These are phyloP conservation scores for Talaromyces trachyspermus DNA, from an alignment of 495 filamentous ascomycete species.

Conservation along the genomic window DNA sequence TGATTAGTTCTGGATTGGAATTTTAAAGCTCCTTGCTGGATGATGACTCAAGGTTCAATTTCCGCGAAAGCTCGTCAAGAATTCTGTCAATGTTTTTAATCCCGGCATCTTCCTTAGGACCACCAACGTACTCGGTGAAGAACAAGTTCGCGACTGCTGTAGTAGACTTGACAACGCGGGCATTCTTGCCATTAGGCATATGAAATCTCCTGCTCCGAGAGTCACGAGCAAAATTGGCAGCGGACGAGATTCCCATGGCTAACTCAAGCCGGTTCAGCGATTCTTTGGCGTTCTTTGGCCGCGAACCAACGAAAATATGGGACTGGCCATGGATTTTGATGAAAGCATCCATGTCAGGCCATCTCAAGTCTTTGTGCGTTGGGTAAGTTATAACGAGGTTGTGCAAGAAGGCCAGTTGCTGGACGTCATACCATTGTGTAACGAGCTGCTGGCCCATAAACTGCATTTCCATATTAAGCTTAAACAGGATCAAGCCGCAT, in stretches of 20 bases:
- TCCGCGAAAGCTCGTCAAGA: constrained; percentile 19
- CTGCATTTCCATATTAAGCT: constrained; percentile 20
- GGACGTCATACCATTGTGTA: constrained; percentile 24
- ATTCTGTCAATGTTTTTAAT: constrained; percentile 17
- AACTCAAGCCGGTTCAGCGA: constrained; percentile 23
- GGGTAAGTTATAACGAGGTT: constrained; percentile 16
- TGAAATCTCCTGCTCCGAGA: constrained; percentile 16
- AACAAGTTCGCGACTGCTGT: constrained; percentile 21
- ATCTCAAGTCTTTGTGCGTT: constrained; percentile 17
- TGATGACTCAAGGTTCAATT: constrained; percentile 9
- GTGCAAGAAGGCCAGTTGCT: constrained; percentile 22
- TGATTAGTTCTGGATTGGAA: constrained; percentile 14
- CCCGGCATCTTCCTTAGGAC: constrained; percentile 11
- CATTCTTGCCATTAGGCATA: constrained; percentile 19
- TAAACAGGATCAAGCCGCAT: constrained; percentile 21
- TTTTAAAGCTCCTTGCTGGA: constrained; percentile 11
- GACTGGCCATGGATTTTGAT: constrained; percentile 26
- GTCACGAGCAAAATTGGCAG: constrained; percentile 20
- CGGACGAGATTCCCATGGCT: constrained; percentile 21
- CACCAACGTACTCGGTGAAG: constrained; percentile 14
- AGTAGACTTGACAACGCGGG: constrained; percentile 16
- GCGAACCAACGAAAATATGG: constrained; percentile 23
- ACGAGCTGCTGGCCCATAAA: constrained; percentile 20
- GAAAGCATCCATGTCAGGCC: constrained; percentile 30
- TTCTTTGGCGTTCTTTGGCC: constrained; percentile 19